phyloP scores from a whole-genome alignment of 1,284 basidiomycete genomes.

The Sphaerobolus stellatus region DNA sequence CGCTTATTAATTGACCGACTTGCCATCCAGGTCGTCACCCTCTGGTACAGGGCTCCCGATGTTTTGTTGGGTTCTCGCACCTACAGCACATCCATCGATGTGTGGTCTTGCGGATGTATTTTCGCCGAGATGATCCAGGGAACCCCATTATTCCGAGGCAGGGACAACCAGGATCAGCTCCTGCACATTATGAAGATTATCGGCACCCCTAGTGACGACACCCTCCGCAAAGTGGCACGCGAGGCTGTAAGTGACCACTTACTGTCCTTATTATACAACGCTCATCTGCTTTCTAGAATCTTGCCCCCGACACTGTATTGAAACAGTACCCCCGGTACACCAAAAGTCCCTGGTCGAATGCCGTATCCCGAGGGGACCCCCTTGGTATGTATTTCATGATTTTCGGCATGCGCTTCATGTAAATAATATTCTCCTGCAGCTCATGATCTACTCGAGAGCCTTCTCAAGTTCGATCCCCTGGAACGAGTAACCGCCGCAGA shows the following conservation, averaged over 20 bases:
- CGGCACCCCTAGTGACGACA: conserved; percentile 91
- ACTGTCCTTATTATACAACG: conserved; percentile 8
- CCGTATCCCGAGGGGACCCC: conserved; percentile 90
- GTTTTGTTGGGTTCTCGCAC: conserved; percentile 96
- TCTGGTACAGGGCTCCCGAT: conserved; percentile 99
- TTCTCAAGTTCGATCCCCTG: conserved; percentile 95
- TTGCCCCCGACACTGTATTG: conserved; percentile 81
- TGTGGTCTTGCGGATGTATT: conserved; percentile 99
- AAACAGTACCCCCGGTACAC: conserved; percentile 91
- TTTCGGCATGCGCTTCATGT: not conserved
- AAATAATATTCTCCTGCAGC: conserved; percentile 46
- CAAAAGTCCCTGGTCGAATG: conserved; percentile 85
- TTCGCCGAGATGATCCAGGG: conserved; percentile 99
- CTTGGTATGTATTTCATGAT: conserved; percentile 56
- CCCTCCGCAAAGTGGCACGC: conserved; percentile 84
- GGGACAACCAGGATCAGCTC: conserved; percentile 97
- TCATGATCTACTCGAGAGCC: conserved; percentile 90
- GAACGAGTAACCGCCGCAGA: conserved; percentile 92
- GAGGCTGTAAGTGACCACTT: conserved; percentile 72
- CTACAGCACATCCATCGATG: conserved; percentile 98
- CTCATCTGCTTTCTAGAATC: conserved; percentile 11
- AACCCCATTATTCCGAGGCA: conserved; percentile 93
- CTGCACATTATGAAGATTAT: conserved; percentile 97
- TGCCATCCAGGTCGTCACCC: conserved; percentile 80
- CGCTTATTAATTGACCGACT: conserved; percentile 12